These are phyloP conservation scores for Drechslerella dactyloides DNA, from an alignment of 2,329 filamentous ascomycete species.

Conservation along the genomic window DNA sequence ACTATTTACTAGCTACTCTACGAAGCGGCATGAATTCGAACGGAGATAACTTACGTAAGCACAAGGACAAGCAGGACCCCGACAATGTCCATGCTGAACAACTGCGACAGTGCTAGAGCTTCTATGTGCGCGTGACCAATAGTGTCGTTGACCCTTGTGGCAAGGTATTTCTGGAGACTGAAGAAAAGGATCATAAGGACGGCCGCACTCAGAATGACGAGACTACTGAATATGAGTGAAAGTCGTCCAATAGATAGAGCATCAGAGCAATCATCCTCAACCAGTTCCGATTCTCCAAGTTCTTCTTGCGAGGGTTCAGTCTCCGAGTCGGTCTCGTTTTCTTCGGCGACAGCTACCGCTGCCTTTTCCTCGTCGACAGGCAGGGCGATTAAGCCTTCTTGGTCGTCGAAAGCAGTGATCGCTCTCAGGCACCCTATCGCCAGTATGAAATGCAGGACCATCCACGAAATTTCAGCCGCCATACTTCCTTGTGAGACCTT, in stretches of 20 bases:
- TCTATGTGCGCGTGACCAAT: slow-evolving; percentile 13
- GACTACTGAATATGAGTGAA: slow-evolving; percentile 24
- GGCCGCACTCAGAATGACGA: slow-evolving; percentile 14
- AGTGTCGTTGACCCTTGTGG: slow-evolving; percentile 3
- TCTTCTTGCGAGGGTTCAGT: slow-evolving; percentile 2
- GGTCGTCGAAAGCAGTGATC: slow-evolving; percentile 18
- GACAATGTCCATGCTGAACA: slow-evolving; percentile 32
- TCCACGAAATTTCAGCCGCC: slow-evolving; percentile 24
- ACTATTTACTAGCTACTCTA: too few species aligned
- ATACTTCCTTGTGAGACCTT: slow-evolving; percentile 19
- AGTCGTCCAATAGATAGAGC: slow-evolving; percentile 4
- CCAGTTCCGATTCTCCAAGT: neutral
- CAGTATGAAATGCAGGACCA: slow-evolving; percentile 20
- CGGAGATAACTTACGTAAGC: slow-evolving; percentile 21
- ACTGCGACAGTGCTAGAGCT: slow-evolving; percentile 21
- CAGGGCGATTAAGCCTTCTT: slow-evolving; percentile 31
- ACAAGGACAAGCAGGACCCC: slow-evolving; percentile 15
- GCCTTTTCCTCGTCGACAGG: slow-evolving; percentile 27
- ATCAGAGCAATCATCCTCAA: neutral
- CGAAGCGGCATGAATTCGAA: too few species aligned
- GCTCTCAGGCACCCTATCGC: slow-evolving; percentile 20
- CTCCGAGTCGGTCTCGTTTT: neutral
- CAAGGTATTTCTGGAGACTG: slow-evolving; percentile 16
- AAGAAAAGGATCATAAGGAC: slow-evolving; percentile 17
- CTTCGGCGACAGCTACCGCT: neutral